Conservation (phyloP, 768 basidiomycete species). For the Scleroderma citrinum region DNA sequence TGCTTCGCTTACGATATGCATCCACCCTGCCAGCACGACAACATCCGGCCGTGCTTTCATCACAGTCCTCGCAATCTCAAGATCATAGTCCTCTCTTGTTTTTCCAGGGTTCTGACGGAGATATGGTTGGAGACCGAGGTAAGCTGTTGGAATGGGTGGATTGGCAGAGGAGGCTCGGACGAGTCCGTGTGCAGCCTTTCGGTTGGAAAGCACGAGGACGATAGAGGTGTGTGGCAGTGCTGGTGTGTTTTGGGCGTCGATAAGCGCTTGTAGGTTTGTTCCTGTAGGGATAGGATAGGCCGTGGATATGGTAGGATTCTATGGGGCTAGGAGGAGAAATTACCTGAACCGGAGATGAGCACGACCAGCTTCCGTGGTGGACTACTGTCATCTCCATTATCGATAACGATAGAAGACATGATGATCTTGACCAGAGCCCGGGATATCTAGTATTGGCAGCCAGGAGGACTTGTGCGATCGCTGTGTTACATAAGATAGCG, state of each 20-base stretch:
- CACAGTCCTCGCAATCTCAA: conserved; percentile 68
- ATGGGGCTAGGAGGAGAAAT: background rate
- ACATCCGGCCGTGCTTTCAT: conserved; percentile 66
- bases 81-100: conserved; percentile 84
- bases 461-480: too few relatives aligned
- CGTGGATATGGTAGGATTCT: background rate
- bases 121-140: conserved; percentile 82
- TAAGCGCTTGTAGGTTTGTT: conserved; percentile 92
- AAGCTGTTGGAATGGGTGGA: conserved; percentile 79
- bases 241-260: conserved; percentile 78
- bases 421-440: too few relatives aligned
- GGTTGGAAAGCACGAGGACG: conserved; percentile 82
- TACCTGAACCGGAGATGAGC: conserved; percentile 65
- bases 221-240: conserved; percentile 68
- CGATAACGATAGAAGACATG: too few relatives aligned
- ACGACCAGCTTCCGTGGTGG: conserved; percentile 39
- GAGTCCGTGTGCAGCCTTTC: conserved; percentile 87
- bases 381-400: background rate
- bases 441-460: too few relatives aligned
- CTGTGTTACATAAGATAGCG: too few relatives aligned
- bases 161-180: conserved; percentile 62
- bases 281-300: conserved; percentile 43
- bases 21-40: conserved; percentile 96
- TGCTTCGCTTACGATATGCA: conserved; percentile 86
- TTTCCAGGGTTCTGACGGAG: conserved; percentile 65